Evolutionary conservation across 1,284 basidiomycete species (phyloP).

Genomic region (Melampsora abietis-canadensis): DNA sequence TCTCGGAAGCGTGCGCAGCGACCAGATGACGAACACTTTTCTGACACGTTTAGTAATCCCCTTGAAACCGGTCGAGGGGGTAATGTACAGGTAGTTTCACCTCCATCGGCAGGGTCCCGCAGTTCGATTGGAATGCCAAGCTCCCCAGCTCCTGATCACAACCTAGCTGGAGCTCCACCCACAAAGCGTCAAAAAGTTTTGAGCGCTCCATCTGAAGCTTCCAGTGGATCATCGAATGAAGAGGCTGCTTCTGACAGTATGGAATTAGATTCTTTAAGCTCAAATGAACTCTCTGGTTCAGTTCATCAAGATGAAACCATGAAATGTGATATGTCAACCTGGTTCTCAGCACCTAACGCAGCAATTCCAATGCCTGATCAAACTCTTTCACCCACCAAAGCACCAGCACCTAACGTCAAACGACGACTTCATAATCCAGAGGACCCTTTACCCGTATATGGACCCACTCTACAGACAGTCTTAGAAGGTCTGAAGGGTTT

Average conservation of each 20-base stretch:
- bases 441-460: slow-evolving; percentile 17
- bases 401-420: slow-evolving; percentile 7
- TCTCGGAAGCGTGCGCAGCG: background rate
- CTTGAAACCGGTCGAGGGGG: background rate
- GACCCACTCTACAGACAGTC: background rate
- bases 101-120: background rate
- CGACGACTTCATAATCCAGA: slow-evolving; percentile 33
- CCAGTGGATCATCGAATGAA: background rate
- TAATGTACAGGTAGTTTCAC: background rate
- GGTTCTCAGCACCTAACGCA: slow-evolving; percentile 16
- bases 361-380: slow-evolving; percentile 18
- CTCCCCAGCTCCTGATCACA: background rate
- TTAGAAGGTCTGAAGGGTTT: slow-evolving; percentile 14
- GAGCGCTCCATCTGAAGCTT: background rate
- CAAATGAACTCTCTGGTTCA: background rate
- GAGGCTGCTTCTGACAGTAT: background rate
- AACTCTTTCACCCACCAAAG: slow-evolving; percentile 21
- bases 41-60: background rate
- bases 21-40: background rate
- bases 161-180: background rate
- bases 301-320: background rate
- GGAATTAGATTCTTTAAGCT: background rate
- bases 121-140: background rate
- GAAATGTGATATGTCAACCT: background rate
- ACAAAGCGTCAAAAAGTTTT: slow-evolving; percentile 1